Evolutionary conservation across 805 yeast genomes (phyloP).

Genomic region (Candida sithepensis): DNA sequence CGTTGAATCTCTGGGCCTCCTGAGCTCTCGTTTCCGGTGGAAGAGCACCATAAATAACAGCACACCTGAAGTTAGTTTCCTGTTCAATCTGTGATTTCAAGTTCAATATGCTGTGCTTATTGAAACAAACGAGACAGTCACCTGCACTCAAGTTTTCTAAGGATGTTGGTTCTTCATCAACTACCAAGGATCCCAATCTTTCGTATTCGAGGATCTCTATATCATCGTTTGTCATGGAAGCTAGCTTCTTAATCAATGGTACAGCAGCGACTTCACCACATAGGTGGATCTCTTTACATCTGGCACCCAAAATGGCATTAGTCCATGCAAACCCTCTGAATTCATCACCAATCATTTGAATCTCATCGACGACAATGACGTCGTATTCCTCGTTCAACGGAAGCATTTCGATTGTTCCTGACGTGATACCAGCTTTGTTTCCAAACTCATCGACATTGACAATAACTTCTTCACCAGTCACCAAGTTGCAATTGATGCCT

Average conservation of each 20-base stretch:
- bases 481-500: conserved; percentile 70
- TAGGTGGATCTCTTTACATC: conserved; percentile 80
- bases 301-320: conserved; percentile 79
- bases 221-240: conserved; percentile 73
- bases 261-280: conserved; percentile 93
- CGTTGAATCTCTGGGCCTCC: conserved; percentile 78
- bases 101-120: conserved; percentile 67
- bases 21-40: conserved; percentile 92
- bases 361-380: conserved; percentile 90
- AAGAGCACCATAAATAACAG: conserved; percentile 89
- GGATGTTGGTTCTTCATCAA: conserved; percentile 40
- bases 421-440: conserved; percentile 65
- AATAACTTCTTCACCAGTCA: conserved; percentile 95
- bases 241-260: conserved; percentile 57
- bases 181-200: conserved; percentile 68
- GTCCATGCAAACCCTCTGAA: conserved; percentile 94
- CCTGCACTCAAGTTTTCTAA: conserved; percentile 53
- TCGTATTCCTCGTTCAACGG: conserved; percentile 68
- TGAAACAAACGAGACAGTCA: conserved; percentile 87
- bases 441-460: conserved; percentile 68
- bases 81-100: conserved; percentile 68
- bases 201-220: conserved; percentile 67
- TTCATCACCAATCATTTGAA: conserved; percentile 86
- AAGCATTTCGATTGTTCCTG: conserved; percentile 94
- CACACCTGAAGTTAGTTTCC: conserved; percentile 62